phyloP scores from a whole-genome alignment of 768 basidiomycete genomes.

The Collybia nuda region DNA sequence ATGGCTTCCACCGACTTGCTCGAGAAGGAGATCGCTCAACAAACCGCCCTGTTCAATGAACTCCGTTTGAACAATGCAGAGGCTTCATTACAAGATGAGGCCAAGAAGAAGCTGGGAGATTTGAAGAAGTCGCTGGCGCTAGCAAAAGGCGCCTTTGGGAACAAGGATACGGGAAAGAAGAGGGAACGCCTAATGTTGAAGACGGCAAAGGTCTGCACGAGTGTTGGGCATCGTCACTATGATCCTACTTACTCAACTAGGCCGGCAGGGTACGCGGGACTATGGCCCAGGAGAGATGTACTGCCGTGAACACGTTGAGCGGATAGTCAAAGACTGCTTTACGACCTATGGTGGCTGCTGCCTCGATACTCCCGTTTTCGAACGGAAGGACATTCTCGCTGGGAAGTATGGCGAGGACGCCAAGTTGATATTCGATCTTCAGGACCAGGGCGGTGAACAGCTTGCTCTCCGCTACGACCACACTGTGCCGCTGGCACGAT shows the following conservation, averaged over 20 bases:
- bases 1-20: constrained; percentile 35
- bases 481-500: constrained; percentile 94
- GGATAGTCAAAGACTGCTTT: constrained; percentile 85
- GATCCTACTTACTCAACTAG: constrained; percentile 14
- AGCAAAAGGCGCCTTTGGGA: constrained; percentile 38
- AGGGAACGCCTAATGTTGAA: constrained; percentile 78
- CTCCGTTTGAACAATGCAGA: constrained; percentile 59
- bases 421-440: constrained; percentile 96
- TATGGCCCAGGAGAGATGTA: constrained; percentile 92
- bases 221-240: not conserved
- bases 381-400: constrained; percentile 92
- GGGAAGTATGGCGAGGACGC: constrained; percentile 98
- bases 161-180: constrained; percentile 46
- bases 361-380: constrained; percentile 98
- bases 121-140: constrained; percentile 58
- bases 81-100: constrained; percentile 49
- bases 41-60: constrained; percentile 59
- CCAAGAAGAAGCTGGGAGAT: constrained; percentile 69
- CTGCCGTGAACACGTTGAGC: constrained; percentile 88
- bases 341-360: constrained; percentile 86
- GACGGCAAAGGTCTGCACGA: constrained; percentile 79
- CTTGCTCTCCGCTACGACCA: constrained; percentile 94
- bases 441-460: constrained; percentile 97
- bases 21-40: constrained; percentile 52
- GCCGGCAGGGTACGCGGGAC: constrained; percentile 84